phyloP scores from a whole-genome alignment of 176 grass and related monocot genomes.

The sorghum (Sorghum bicolor) region Sorghum_bicolor_NCBIv3 NC_012870.2:21486001-21486500 shows the following conservation, averaged over 20 bases:
- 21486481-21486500: no score
- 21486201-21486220: slow-evolving; percentile 77
- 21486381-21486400: slow-evolving; percentile 87
- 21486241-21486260: slow-evolving; percentile 86
- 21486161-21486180: slow-evolving; percentile 59
- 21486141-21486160: slow-evolving; percentile 80
- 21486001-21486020: slow-evolving; percentile 99
- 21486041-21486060: slow-evolving; percentile 89
- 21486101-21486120: slow-evolving; percentile 72
- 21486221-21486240: slow-evolving; percentile 95
- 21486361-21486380: slow-evolving; percentile 92
- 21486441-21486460: no score
- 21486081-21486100: slow-evolving; percentile 99
- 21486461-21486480: no score
- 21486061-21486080: slow-evolving; percentile 90
- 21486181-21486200: slow-evolving; percentile 98
- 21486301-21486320: slow-evolving; percentile 93
- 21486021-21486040: slow-evolving; percentile 86
- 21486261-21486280: slow-evolving; percentile 90
- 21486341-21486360: slow-evolving; percentile 82
- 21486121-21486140: slow-evolving; percentile 98
- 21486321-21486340: slow-evolving; percentile 80
- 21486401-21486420: no score
- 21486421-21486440: no score
- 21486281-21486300: slow-evolving; percentile 95